phyloP scores from a whole-genome alignment of 2,329 filamentous ascomycete species.

The Proliferodiscus dingleyae region DNA sequence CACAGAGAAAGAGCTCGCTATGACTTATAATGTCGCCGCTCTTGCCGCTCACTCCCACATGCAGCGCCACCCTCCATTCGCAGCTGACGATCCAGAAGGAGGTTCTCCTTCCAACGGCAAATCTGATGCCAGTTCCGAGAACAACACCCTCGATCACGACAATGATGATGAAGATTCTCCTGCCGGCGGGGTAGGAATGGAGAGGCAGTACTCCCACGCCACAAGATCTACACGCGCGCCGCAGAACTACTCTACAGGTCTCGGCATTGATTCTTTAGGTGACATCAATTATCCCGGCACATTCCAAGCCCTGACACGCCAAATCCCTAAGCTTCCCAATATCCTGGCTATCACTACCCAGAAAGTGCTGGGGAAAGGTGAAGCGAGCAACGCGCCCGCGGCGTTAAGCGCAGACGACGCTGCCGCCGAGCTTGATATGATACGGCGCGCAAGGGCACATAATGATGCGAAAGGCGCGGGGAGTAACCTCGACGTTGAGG shows the following conservation, averaged over 20 bases:
- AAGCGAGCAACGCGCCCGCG: conserved; percentile 17
- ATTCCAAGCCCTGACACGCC: conserved; percentile 34
- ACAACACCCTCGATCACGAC: conserved; percentile 45
- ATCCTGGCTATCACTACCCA: conserved; percentile 21
- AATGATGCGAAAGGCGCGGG: conserved; percentile 29
- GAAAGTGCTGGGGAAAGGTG: conserved; percentile 23
- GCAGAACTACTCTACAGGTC: conserved; percentile 46
- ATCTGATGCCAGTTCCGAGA: conserved; percentile 35
- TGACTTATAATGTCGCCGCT: conserved; percentile 60
- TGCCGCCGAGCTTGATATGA: conserved; percentile 28
- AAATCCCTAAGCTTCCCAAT: conserved; percentile 30
- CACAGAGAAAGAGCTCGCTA: conserved; percentile 62
- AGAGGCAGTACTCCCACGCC: conserved; percentile 58
- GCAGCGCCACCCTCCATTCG: conserved; percentile 42
- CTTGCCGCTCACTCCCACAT: conserved; percentile 59
- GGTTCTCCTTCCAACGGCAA: conserved; percentile 40
- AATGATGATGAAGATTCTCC: conserved; percentile 45
- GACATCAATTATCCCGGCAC: conserved; percentile 56
- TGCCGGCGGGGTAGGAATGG: conserved; percentile 52
- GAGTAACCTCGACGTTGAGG: conserved; percentile 28
- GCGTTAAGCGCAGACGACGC: conserved; percentile 24
- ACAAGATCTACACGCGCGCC: conserved; percentile 56
- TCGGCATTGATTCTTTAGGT: conserved; percentile 55
- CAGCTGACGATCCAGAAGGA: conserved; percentile 15
- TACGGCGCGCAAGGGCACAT: conserved; percentile 23